A percentile compares a stretch with the other conserved stretches of the same genome.
phyloP scores from a whole-genome alignment of 2,329 filamentous ascomycete genomes.

The Alternaria angustiovoidea region DNA sequence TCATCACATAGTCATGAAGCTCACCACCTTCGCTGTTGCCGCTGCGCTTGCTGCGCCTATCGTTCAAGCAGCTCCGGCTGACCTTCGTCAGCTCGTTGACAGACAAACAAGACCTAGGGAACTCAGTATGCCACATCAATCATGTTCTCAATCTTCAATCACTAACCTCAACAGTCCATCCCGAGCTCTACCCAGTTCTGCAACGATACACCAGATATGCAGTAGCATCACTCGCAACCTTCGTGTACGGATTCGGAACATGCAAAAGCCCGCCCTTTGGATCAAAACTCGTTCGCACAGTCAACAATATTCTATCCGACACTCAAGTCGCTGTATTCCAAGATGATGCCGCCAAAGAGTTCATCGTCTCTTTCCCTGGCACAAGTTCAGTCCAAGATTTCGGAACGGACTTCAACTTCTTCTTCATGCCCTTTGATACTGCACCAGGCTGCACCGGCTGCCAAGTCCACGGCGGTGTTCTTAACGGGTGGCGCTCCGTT shows the following conservation, averaged over 20 bases:
- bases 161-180: constrained; percentile 13
- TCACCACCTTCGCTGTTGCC: constrained; percentile 8
- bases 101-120: constrained; percentile 5
- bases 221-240: constrained; percentile 22
- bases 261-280: constrained; percentile 23
- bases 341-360: constrained; percentile 17
- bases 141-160: neutral
- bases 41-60: constrained; percentile 18
- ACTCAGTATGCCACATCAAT: constrained; percentile 5
- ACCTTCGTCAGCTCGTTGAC: neutral
- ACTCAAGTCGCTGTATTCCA: constrained; percentile 25
- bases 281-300: constrained; percentile 17
- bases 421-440: constrained; percentile 13
- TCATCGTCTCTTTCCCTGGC: constrained; percentile 25
- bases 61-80: constrained; percentile 11
- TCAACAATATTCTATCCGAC: constrained; percentile 15
- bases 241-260: constrained; percentile 20
- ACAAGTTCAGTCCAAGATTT: constrained; percentile 20
- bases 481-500: constrained; percentile 63
- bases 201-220: constrained; percentile 27
- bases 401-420: constrained; percentile 21
- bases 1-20: constrained; percentile 14
- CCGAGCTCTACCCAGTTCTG: constrained; percentile 14
- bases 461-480: constrained; percentile 65
- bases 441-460: constrained; percentile 53